These are phyloP conservation scores for Pestalotiopsis sp. DNA, from an alignment of 2,329 filamentous ascomycete genomes.

Conservation along the genomic window DNA sequence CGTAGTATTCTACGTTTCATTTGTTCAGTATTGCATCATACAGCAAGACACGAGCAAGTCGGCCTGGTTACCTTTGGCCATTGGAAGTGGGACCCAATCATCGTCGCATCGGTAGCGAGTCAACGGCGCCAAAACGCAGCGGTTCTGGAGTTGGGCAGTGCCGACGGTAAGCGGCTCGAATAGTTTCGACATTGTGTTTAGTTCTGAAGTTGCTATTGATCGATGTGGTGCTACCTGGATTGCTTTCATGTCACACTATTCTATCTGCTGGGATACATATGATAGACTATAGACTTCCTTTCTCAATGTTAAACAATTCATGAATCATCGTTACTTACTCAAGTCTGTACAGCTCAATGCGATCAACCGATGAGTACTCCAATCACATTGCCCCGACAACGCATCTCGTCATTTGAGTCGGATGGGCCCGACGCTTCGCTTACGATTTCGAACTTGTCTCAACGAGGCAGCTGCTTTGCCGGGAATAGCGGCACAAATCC, in stretches of 20 bases:
- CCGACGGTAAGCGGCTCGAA: constrained; percentile 44
- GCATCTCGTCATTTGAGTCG: not conserved
- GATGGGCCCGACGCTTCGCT: not conserved
- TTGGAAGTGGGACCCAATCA: constrained; percentile 43
- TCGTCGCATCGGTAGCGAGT: constrained; percentile 44
- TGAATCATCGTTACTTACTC: too few species aligned
- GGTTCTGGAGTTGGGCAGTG: constrained; percentile 38
- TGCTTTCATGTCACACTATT: not conserved
- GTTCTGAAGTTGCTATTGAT: not conserved
- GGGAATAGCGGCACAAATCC: too few species aligned
- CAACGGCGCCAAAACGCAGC: constrained; percentile 50
- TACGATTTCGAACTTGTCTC: too few species aligned
- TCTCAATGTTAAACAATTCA: too few species aligned
- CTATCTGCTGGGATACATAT: too few species aligned
- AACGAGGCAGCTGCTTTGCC: too few species aligned
- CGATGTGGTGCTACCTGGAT: not conserved
- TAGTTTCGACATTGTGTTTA: constrained; percentile 25
- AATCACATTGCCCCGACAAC: not conserved
- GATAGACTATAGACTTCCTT: too few species aligned
- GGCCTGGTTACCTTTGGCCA: constrained; percentile 27
- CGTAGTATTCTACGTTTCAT: constrained; percentile 25
- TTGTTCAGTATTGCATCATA: not conserved
- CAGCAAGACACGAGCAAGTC: not conserved
- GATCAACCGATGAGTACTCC: not conserved
- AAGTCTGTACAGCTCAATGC: not conserved